Base-by-base conservation (phyloP, 208 protist species). In the Trypanosoma theileri region DNA sequence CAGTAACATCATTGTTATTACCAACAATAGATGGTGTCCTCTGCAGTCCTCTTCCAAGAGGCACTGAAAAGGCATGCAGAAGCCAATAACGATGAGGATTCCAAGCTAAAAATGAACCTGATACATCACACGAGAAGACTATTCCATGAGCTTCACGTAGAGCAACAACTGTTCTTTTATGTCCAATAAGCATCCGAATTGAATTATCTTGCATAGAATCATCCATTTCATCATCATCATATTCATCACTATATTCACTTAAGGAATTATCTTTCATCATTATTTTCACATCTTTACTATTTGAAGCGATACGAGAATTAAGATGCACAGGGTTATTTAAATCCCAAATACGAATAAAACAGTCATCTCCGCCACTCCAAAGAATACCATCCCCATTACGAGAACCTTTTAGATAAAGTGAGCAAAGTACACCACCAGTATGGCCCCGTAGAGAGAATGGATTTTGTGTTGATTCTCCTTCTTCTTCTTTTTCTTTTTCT, bases 341-440 rank as follows among this genome's bases (percentile, higher is more conserved):
- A 12, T 66, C 46, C 68, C 68, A 73, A 16, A 66, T 48, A n/a
- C 52, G 59, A 59, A 73, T 62, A 44, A 66, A 59, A 22, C 53
- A 17, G n/a, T 73, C 68, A 4, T 66, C 59, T n/a, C 68, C 68
- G 46, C 46, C 68, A 24, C 51, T 73, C 68, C 68, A 73, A 35
- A 73, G 26, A 40, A 22, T 16, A 40, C 57, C 61, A 31, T 9
- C 50, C 7, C 16, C 11, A 60, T 35, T 48, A 56, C 16, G 17
- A 21, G 3, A 22, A 4, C 26, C 48, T 0, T 31, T 2, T 51
- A 71, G n/a, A 45, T 55, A 52, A 31, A 63, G 21, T 10, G 55
- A 63, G 48, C 45, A 48, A 45, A 61, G 46, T 26, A 71, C 66
- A 56, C 61, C 26, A 19, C 57, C 66, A 26, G 56, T 57, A 56